Conservation (phyloP, 305 asterid genomes). For the Nicotiana rustica region DNA sequence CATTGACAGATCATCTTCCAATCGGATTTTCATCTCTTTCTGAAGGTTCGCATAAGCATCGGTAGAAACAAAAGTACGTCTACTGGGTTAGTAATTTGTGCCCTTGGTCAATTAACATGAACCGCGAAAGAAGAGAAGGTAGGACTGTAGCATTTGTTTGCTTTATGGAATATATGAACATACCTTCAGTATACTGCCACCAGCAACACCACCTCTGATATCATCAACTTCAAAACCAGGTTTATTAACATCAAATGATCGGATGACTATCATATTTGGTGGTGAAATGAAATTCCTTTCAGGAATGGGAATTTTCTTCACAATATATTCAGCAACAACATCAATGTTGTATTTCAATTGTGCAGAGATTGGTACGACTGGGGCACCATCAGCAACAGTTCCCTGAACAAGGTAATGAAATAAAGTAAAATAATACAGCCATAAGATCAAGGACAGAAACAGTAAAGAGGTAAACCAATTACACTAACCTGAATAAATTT, state of each 20-base stretch:
- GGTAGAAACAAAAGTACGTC: not conserved
- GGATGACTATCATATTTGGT: slow-evolving; percentile 95
- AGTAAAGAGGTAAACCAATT: not conserved
- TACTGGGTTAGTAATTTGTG: not conserved
- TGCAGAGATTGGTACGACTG: slow-evolving; percentile 93
- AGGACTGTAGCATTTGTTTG: not conserved
- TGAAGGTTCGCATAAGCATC: not conserved
- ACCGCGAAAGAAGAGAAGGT: not conserved
- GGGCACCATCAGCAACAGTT: slow-evolving; percentile 93
- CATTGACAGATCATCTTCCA: not conserved
- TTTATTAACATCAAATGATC: slow-evolving; percentile 96
- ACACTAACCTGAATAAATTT: slow-evolving; percentile 77
- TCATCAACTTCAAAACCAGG: slow-evolving; percentile 99
- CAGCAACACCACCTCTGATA: slow-evolving; percentile 96
- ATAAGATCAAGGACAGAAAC: slow-evolving; percentile 6
- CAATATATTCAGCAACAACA: slow-evolving; percentile 87
- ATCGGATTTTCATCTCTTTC: not conserved
- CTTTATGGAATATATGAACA: not conserved
- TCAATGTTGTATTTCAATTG: slow-evolving; percentile 94
- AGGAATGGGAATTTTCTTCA: slow-evolving; percentile 91
- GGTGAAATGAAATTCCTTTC: slow-evolving; percentile 82
- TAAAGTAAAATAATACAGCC: not conserved
- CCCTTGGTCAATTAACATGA: slow-evolving; percentile 1
- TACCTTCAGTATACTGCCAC: slow-evolving; percentile 97
- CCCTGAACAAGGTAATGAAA: slow-evolving; percentile 57